Evolutionary conservation across 768 basidiomycete genomes (phyloP), one percentile per base, ranked within the genome.

Genomic region (Suillus hirtellus): DNA sequence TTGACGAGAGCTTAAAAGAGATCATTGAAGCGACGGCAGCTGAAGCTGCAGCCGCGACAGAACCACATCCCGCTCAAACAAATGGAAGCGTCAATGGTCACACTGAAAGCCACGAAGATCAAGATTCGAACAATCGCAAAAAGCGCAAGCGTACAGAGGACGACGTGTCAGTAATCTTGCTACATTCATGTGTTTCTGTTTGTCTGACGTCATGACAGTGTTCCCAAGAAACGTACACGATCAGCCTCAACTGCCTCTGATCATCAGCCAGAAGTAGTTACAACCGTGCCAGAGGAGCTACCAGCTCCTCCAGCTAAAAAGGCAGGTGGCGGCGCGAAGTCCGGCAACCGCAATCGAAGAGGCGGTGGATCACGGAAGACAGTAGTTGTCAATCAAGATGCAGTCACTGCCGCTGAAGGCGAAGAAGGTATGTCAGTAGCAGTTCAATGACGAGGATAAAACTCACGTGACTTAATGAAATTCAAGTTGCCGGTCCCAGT

Each of bases 1-100:
- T 95, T 72, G 96, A 96, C 72, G 92, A 95, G 71, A 93, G 89
- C 71, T 73, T 92, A 62, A 89, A 90, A 73, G 89, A 90, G 70
- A 78, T 90, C 60, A 87, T 92, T 59, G 87, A 89, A 68, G 86
- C 85, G 44, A 88, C 88, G 21, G 89, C 89, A 31, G 86, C 87
- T 7, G 89, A 90, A 72, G 89, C 88, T 4, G 84, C 84, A 56
- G 83, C 82, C 37, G 78, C 74, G 10, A 78, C 82, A 56, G 84
- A 84, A 46, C 71, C 77, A n/a, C 73, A 59, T 44, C 75, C 71
- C 50, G 65, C 76, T 9, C 59, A 62, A 31, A 70, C 78, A 15
- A 75, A 76, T 27, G 78, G 78, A 37, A 79, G 80, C 58, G 68
- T 73, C 38, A 79, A 77, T 44, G 81, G 83, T 24, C 75, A 78